A percentile compares a stretch with the other conserved stretches of the same genome.
Conservation (phyloP, 495 filamentous ascomycete genomes). For the Tetracladium marchalianum region DNA sequence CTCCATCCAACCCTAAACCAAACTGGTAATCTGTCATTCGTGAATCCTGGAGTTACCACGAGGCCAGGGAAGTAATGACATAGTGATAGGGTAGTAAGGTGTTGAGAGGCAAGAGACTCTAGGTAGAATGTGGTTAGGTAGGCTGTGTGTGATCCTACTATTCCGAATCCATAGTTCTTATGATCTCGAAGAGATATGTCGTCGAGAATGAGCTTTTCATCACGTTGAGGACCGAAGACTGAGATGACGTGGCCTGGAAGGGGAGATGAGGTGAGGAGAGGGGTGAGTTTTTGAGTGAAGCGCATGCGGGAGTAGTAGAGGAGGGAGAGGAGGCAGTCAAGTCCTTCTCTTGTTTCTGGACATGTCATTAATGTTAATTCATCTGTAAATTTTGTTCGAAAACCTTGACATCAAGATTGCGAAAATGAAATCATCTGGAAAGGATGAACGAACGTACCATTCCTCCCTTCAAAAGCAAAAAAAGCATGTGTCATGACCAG, state of each 20-base stretch:
- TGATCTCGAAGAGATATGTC: slow-evolving; percentile 12
- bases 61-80: slow-evolving; percentile 29
- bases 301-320: slow-evolving; percentile 23
- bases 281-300: slow-evolving; percentile 9
- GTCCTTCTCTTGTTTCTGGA: slow-evolving; percentile 20
- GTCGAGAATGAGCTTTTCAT: not conserved
- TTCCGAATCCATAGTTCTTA: slow-evolving; percentile 18
- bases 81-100: slow-evolving; percentile 12
- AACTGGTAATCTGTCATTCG: not conserved
- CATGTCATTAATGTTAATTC: too few species aligned
- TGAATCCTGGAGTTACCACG: slow-evolving; percentile 17
- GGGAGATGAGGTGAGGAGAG: slow-evolving; percentile 11
- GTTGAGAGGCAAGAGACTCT: slow-evolving; percentile 16
- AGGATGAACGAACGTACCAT: slow-evolving; percentile 3
- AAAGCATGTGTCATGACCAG: slow-evolving; percentile 17
- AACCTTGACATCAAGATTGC: too few species aligned
- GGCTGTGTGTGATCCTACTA: slow-evolving; percentile 16
- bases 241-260: slow-evolving; percentile 4
- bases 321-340: slow-evolving; percentile 15
- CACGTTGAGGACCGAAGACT: slow-evolving; percentile 3
- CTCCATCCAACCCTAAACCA: slow-evolving; percentile 1
- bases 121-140: slow-evolving; percentile 24
- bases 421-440: too few species aligned
- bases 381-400: too few species aligned
- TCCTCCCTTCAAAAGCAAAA: slow-evolving; percentile 4